phyloP scores from a whole-genome alignment of 2,329 filamentous ascomycete species.

The Knufia petricola region DNA sequence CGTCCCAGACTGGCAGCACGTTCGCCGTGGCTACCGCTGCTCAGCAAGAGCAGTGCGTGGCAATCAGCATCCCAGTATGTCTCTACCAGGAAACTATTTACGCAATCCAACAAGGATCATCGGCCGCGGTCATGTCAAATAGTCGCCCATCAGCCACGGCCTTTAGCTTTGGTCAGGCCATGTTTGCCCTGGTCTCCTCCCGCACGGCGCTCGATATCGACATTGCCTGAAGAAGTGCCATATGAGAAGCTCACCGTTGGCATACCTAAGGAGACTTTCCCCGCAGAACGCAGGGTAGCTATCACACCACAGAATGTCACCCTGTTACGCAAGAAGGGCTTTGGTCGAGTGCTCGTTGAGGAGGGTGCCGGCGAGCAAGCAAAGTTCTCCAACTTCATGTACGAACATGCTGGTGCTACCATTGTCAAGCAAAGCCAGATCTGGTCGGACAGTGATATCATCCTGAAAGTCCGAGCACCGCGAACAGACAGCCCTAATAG shows the following conservation, averaged over 20 bases:
- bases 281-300: conserved; percentile 71
- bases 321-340: conserved; percentile 76
- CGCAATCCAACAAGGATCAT: not conserved
- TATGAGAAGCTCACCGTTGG: conserved; percentile 68
- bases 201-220: not conserved
- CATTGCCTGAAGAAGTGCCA: conserved; percentile 34
- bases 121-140: not conserved
- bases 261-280: conserved; percentile 67
- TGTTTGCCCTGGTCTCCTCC: not conserved
- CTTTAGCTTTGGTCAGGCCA: not conserved
- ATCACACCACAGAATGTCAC: conserved; percentile 76
- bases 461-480: conserved; percentile 75
- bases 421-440: conserved; percentile 60
- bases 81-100: not conserved
- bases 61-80: not conserved
- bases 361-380: conserved; percentile 68
- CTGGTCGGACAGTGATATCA: conserved; percentile 66
- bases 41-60: not conserved
- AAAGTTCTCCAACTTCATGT: conserved; percentile 67
- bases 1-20: not conserved
- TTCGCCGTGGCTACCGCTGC: not conserved
- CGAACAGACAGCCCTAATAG: conserved; percentile 47
- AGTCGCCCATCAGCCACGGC: not conserved
- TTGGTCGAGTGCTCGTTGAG: conserved; percentile 66
- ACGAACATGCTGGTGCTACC: conserved; percentile 67